These are phyloP conservation scores for Rubia peregrina DNA, from an alignment of 305 asterid species.

Conservation along the genomic window DNA sequence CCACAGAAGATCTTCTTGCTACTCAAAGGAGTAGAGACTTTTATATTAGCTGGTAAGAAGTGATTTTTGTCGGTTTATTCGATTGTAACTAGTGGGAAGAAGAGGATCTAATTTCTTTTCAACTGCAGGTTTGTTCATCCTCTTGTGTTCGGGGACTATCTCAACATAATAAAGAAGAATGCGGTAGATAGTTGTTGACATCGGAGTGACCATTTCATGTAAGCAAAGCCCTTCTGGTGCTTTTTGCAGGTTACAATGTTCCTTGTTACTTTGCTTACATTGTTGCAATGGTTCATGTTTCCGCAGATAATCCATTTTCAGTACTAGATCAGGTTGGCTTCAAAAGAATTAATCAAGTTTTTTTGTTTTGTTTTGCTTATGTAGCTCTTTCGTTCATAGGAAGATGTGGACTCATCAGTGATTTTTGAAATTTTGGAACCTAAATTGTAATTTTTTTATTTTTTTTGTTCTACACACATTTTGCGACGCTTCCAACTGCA, in stretches of 20 bases:
- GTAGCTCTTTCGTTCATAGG: conserved; percentile 17
- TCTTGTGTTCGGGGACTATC: conserved; percentile 25
- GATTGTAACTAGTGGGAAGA: too few relatives aligned
- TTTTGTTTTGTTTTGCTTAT: not conserved
- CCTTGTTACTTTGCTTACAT: not conserved
- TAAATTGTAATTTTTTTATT: too few relatives aligned
- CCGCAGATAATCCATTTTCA: conserved; percentile 14
- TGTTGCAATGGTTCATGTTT: not conserved
- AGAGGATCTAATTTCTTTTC: not conserved
- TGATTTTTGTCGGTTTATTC: not conserved
- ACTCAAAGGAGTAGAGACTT: conserved; percentile 17
- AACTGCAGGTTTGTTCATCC: conserved; percentile 37
- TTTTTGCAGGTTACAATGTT: not conserved
- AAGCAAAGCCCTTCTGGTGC: not conserved
- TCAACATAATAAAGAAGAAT: conserved; percentile 14
- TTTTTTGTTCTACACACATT: too few relatives aligned
- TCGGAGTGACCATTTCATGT: not conserved
- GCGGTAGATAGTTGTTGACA: conserved; percentile 1
- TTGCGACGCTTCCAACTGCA: too few relatives aligned
- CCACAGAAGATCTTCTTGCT: conserved; percentile 10
- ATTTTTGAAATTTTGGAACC: conserved; percentile 17
- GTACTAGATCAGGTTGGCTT: conserved; percentile 27
- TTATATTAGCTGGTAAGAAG: conserved; percentile 22
- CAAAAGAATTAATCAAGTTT: not conserved
- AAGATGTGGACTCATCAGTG: conserved; percentile 32